Evolutionary conservation across 2,329 filamentous ascomycete genomes (phyloP), one percentile per base, ranked within the genome.

Genomic region (Lecanosticta acicola): DNA sequence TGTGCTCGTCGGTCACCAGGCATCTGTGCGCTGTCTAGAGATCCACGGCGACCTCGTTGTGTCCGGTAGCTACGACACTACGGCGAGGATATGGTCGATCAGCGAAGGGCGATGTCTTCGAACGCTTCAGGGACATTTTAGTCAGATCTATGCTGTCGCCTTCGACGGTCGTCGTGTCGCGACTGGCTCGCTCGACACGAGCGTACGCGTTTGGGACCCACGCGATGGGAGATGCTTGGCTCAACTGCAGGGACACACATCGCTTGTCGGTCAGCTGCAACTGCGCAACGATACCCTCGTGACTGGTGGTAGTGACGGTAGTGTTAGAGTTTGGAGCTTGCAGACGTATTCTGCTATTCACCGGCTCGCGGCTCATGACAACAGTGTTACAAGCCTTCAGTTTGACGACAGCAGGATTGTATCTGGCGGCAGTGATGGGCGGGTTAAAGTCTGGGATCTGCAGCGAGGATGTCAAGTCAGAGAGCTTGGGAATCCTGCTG

Each of bases 51-150:
- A 98, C 68, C 82, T 95, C 54, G 87, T 97, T 33, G 93, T 98
- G n/a, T 96, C 90, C 21, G 93, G 93, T 46, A 95, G 89, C 67
- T 98, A 98, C 68, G 93, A 98, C 66, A 96, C 93, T 4, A 96
- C 88, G 17, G 93, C 93, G 17, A 85, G 89, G 59, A 91, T 98
- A 46, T 98, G 93, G 93, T 96, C 87, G 66, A 97, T 98, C 42
- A 94, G 88, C 1, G 87, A 96, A 68, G 93, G 93, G 21, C 83
- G 88, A 52, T 98, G 93, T 66, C 72, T 97, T 44, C 84, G 91
- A 56, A 96, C 89, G 0, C 75, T 98, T 32, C 83, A 85, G 36
- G 93, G 93, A 0, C 93, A 98, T 68, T 98, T 96, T 69, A 97
- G 91, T 64, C 93, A 98, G 65, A 98, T 98, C 48, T 98, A 98